Base-by-base conservation (phyloP, 371 early-diverging fungal species). In the Lichtheimia corymbifera region DNA sequence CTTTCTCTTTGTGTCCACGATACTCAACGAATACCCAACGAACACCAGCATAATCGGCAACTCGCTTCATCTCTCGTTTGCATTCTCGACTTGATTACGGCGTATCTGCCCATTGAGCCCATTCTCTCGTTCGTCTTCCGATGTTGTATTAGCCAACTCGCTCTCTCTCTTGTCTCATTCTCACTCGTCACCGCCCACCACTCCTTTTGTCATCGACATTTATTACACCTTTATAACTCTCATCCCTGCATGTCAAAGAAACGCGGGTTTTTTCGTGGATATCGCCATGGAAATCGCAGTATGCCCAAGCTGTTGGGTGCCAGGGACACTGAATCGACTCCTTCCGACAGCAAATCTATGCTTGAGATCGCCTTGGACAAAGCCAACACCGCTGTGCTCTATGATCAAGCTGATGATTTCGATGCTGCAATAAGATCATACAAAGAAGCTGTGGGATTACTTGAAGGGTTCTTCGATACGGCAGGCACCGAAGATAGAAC, bases 381-480 rank as follows among this genome's bases (percentile, higher is more conserved):
- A 51, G 72, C 72, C 15, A 68, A 68, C 47, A 24, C 59, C 5
- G 72, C 72, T 4, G 72, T 72, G 15, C 51, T 63, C 40, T 60
- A 55, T 28, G 72, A 72, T 43, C 62, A 55, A 43, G 61, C 63
- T 5, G 62, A 55, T 27, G 49, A 58, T 30, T 22, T 52, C 5
- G n/a, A 45, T 18, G 56, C 51, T n/a, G 72, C 72, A 3, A 27
- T 67, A 27, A 50, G 44, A 14, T 55, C 66, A 7, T 72, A 72
- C 40, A 56, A 55, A 6, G 72, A 72, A 40, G 72, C 68, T 14
- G 45, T 68, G 2, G 35, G 35, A 15, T 40, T 72, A 18, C 53
- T 72, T 18, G 54, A 61, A n/a, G 35, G 35, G 9, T 35, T 35
- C 35, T 35, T 35, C 35, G 50, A 54, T 4, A 17, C 43, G 27